Conservation (phyloP, 2,329 filamentous ascomycete species). For the Neopestalotiopsis rosae region DNA sequence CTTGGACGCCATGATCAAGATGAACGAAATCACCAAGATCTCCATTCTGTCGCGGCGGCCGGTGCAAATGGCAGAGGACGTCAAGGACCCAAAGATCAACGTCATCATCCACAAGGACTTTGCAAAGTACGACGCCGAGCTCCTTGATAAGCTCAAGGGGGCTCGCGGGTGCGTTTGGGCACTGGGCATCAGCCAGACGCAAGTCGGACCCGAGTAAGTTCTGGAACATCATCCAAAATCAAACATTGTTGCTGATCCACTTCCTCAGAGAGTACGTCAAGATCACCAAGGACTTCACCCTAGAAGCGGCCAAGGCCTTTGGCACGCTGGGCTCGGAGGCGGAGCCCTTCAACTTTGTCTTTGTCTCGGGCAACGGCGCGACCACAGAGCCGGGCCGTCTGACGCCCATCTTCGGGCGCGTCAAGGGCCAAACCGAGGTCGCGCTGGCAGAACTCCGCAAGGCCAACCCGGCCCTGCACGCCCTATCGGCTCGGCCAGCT, state of each 20-base stretch:
- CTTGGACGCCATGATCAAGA: slow-evolving; percentile 66
- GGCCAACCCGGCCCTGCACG: slow-evolving; percentile 51
- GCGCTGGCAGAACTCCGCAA: slow-evolving; percentile 58
- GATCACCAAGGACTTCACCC: slow-evolving; percentile 71
- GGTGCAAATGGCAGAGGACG: slow-evolving; percentile 64
- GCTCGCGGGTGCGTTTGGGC: slow-evolving; percentile 78
- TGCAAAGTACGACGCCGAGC: slow-evolving; percentile 57
- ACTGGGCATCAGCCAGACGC: slow-evolving; percentile 66
- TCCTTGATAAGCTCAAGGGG: slow-evolving; percentile 65
- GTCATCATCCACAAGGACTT: slow-evolving; percentile 76
- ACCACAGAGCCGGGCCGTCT: slow-evolving; percentile 61
- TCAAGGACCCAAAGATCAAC: slow-evolving; percentile 62
- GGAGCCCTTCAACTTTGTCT: slow-evolving; percentile 71
- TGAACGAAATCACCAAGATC: slow-evolving; percentile 63
- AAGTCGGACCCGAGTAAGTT: slow-evolving; percentile 61
- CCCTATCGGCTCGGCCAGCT: slow-evolving; percentile 63
- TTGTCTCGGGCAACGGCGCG: slow-evolving; percentile 69
- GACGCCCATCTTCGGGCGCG: slow-evolving; percentile 61
- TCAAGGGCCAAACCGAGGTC: slow-evolving; percentile 72
- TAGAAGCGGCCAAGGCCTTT: slow-evolving; percentile 69
- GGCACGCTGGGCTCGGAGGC: slow-evolving; percentile 33
- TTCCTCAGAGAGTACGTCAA: slow-evolving; percentile 61
- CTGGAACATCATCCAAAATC: too few species aligned
- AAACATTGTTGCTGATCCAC: background rate
- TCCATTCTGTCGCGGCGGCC: slow-evolving; percentile 61